A percentile compares a stretch with the other conserved stretches of the same genome.
Conservation (phyloP, 306 rosid species). For the Elaeagnus macrophylla region DNA sequence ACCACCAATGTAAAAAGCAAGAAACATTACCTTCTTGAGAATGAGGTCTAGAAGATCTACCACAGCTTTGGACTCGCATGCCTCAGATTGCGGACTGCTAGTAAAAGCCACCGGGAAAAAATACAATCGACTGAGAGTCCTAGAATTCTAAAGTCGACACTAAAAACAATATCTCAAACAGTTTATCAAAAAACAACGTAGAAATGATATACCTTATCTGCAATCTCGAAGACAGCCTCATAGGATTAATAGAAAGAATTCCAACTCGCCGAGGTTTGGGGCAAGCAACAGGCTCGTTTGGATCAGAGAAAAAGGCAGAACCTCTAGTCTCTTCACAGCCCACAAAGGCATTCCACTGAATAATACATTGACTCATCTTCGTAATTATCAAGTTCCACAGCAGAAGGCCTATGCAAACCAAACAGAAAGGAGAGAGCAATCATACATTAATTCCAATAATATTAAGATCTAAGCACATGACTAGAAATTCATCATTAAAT, state of each 20-base stretch:
- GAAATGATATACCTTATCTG: too few relatives aligned
- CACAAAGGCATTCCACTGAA: slow-evolving; percentile 72
- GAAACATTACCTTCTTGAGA: too few relatives aligned
- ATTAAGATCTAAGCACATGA: slow-evolving; percentile 1
- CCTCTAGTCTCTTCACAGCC: slow-evolving; percentile 53
- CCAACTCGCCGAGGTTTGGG: slow-evolving; percentile 82
- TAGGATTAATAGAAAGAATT: slow-evolving; percentile 1
- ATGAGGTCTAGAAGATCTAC: too few relatives aligned
- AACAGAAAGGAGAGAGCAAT: slow-evolving; percentile 1
- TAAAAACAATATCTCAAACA: too few relatives aligned
- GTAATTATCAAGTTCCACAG: slow-evolving; percentile 26
- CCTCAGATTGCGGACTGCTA: too few relatives aligned
- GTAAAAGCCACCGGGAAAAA: too few relatives aligned
- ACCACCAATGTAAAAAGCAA: too few relatives aligned
- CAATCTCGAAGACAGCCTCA: too few relatives aligned
- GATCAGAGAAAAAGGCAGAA: slow-evolving; percentile 34
- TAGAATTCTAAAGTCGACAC: too few relatives aligned
- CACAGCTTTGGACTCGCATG: too few relatives aligned
- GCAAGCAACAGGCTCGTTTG: slow-evolving; percentile 55
- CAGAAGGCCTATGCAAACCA: slow-evolving; percentile 47
- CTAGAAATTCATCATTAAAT: background rate
- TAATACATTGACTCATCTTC: slow-evolving; percentile 59
- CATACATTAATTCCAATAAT: background rate
- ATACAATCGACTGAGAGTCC: too few relatives aligned
- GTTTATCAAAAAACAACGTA: too few relatives aligned